Percentiles rank a stretch among this genome's conserved stretches.
Evolutionary conservation across 2,329 filamentous ascomycete genomes (phyloP).

Genomic region (Coniochaeta hoffmannii): DNA sequence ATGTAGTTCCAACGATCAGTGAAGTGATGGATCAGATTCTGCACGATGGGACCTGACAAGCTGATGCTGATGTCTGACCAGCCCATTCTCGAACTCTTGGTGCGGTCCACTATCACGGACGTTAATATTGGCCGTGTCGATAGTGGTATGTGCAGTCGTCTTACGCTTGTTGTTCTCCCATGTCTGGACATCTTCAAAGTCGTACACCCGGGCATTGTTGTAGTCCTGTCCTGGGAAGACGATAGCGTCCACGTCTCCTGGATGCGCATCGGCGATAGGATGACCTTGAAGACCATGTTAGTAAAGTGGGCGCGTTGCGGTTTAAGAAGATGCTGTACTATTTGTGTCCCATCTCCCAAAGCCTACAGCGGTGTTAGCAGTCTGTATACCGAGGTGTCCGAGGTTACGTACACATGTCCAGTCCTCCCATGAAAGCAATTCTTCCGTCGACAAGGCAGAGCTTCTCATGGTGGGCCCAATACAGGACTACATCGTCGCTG

Average conservation of each 20-base stretch:
- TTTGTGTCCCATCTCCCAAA: conserved; percentile 88
- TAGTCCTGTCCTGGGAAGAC: conserved; percentile 88
- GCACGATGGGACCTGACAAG: conserved; percentile 65
- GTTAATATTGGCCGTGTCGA: conserved; percentile 2
- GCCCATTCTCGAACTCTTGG: conserved; percentile 76
- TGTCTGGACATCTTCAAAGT: conserved; percentile 69
- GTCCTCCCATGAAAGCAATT: conserved; percentile 81
- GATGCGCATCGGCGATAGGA: conserved; percentile 76
- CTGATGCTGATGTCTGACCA: conserved; percentile 85
- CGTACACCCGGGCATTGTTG: conserved; percentile 80
- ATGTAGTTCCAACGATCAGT: conserved; percentile 89
- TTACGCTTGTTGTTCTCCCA: conserved; percentile 75
- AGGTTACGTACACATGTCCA: conserved; percentile 61
- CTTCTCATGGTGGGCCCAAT: conserved; percentile 94
- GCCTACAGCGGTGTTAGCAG: conserved; percentile 27
- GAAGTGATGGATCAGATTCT: conserved; percentile 72
- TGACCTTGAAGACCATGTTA: conserved; percentile 40
- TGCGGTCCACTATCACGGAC: conserved; percentile 55
- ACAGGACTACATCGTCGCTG: conserved; percentile 72
- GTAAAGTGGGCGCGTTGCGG: conserved; percentile 16
- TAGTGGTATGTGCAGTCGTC: conserved; percentile 8
- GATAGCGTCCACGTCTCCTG: conserved; percentile 65
- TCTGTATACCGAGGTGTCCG: conserved; percentile 16
- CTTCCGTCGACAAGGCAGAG: conserved; percentile 74
- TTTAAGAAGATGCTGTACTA: conserved; percentile 26